Percentiles rank a stretch among this genome's conserved stretches.
Conservation (phyloP, 805 yeast species). For the Metschnikowia lunata region DNA sequence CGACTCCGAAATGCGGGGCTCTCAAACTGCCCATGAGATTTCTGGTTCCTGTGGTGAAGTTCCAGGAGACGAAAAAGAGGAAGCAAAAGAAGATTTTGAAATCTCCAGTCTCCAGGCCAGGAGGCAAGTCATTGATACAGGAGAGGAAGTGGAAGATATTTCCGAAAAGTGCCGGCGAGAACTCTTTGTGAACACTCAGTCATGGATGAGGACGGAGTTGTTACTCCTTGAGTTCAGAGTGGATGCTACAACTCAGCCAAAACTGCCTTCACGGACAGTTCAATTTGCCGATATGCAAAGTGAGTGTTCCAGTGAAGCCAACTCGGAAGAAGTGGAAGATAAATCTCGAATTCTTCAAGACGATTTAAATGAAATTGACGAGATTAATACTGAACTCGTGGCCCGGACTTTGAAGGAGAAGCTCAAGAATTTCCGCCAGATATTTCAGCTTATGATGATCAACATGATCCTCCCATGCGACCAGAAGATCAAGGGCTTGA, state of each 20-base stretch:
- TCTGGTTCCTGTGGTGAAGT: background rate
- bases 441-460: background rate
- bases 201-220: constrained; percentile 8
- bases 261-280: background rate
- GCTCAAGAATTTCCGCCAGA: background rate
- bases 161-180: constrained; percentile 4
- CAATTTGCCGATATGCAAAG: background rate
- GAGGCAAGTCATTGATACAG: background rate
- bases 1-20: background rate
- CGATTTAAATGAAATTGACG: background rate
- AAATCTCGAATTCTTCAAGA: background rate
- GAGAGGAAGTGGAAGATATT: background rate
- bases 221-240: constrained; percentile 3
- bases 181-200: background rate
- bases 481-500: constrained; percentile 1
- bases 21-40: background rate
- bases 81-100: background rate
- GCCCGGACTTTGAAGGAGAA: background rate
- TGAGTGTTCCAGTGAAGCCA: background rate
- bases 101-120: background rate
- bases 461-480: background rate
- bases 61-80: background rate
- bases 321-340: background rate
- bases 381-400: background rate
- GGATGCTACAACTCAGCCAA: background rate